Conservation (phyloP, 2,329 filamentous ascomycete species). For the Cercospora sesami region DNA sequence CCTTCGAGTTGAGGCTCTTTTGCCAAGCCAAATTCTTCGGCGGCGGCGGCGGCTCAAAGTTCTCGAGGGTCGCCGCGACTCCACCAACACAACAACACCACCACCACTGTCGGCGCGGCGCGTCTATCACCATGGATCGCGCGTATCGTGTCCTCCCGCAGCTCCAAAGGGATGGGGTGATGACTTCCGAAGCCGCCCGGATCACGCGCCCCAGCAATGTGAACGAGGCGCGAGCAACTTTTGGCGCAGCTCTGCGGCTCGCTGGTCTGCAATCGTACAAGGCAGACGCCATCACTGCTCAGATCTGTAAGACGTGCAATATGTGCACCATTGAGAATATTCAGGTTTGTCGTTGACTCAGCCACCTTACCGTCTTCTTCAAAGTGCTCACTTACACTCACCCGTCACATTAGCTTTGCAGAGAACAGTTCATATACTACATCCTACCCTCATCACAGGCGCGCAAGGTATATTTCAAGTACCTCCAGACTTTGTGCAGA, state of each 20-base stretch:
- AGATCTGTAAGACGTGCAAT: slow-evolving; percentile 26
- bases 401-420: slow-evolving; percentile 26
- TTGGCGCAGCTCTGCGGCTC: not conserved
- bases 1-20: not conserved
- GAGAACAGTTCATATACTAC: slow-evolving; percentile 22
- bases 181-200: not conserved
- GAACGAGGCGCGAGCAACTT: not conserved
- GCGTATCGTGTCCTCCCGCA: not conserved
- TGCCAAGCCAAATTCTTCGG: not conserved
- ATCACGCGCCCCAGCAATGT: not conserved
- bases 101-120: not conserved
- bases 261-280: not conserved
- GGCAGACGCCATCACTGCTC: slow-evolving; percentile 5
- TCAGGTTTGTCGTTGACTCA: slow-evolving; percentile 28
- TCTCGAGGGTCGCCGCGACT: not conserved
- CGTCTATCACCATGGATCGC: not conserved
- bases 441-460: slow-evolving; percentile 21
- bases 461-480: slow-evolving; percentile 22
- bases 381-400: slow-evolving; percentile 24
- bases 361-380: not conserved
- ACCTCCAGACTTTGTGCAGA: slow-evolving; percentile 24
- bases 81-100: not conserved
- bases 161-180: not conserved
- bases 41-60: not conserved
- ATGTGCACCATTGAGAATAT: slow-evolving; percentile 27